A percentile compares a stretch with the other conserved stretches of the same genome.
phyloP scores from a whole-genome alignment of 441 rosid species.

The Syzygium malaccense region DNA sequence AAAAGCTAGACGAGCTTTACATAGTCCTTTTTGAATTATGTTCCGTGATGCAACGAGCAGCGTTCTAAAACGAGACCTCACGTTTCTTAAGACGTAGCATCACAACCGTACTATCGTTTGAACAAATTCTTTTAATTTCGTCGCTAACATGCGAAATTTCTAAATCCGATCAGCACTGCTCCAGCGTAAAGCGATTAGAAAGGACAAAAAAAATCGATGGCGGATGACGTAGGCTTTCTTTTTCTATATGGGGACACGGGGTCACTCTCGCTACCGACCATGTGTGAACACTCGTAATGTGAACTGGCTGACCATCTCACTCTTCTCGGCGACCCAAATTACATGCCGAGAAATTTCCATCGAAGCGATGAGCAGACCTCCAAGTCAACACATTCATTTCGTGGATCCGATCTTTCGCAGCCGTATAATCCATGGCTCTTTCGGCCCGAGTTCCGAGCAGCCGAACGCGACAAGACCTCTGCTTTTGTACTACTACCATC shows the following conservation, averaged over 20 bases:
- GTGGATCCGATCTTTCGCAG: background rate
- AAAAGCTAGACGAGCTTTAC: background rate
- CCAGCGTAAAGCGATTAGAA: background rate
- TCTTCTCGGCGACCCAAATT: background rate
- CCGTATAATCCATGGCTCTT: background rate
- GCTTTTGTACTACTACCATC: background rate
- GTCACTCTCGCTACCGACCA: background rate
- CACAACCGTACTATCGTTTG: fast-evolving
- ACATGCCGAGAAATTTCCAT: background rate
- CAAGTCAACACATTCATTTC: background rate
- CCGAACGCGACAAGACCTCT: background rate
- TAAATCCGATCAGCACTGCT: background rate
- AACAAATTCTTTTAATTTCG: background rate
- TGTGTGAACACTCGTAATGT: background rate
- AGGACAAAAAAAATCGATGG: background rate
- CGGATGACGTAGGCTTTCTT: background rate
- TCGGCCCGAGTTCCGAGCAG: background rate
- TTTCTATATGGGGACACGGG: background rate
- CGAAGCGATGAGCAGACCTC: background rate
- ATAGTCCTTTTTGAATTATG: background rate
- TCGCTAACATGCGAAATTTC: background rate
- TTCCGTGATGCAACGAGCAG: fast-evolving
- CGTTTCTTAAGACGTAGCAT: fast-evolving
- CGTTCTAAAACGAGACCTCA: background rate
- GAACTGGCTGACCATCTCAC: background rate